A percentile compares a stretch with the other conserved stretches of the same genome.
Conservation (phyloP, 2,329 filamentous ascomycete genomes). For the Clathrospora elynae region DNA sequence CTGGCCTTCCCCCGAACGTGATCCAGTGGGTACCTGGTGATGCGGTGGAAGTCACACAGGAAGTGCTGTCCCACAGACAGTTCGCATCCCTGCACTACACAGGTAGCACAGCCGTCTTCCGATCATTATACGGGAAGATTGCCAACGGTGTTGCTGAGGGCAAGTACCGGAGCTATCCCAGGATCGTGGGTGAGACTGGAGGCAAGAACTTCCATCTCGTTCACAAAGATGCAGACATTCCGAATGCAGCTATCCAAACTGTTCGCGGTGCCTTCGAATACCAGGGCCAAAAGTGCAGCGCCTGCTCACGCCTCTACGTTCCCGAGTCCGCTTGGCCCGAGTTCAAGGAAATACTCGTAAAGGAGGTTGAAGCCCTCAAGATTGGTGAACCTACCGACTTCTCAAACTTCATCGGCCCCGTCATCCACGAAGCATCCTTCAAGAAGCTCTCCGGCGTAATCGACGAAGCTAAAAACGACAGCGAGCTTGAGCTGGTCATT, state of each 20-base stretch:
- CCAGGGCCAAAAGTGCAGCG: conserved; percentile 90
- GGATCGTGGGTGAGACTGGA: conserved; percentile 87
- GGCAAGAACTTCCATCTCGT: conserved; percentile 93
- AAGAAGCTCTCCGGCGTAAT: conserved; percentile 79
- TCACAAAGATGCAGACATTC: conserved; percentile 75
- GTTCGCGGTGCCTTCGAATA: conserved; percentile 88
- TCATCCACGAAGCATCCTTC: conserved; percentile 83
- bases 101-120: conserved; percentile 89
- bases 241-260: conserved; percentile 80
- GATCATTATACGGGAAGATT: conserved; percentile 84
- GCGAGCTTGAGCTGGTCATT: conserved; percentile 71
- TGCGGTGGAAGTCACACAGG: conserved; percentile 79
- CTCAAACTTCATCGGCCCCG: conserved; percentile 82
- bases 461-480: conserved; percentile 77
- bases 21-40: conserved; percentile 94
- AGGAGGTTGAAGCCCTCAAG: conserved; percentile 72
- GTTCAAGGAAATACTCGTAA: conserved; percentile 69
- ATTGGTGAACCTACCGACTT: conserved; percentile 73
- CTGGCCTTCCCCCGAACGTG: conserved; percentile 84
- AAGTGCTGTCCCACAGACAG: conserved; percentile 74
- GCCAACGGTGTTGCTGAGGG: conserved; percentile 79
- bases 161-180: conserved; percentile 82
- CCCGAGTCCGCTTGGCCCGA: conserved; percentile 74
- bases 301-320: conserved; percentile 79
- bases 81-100: conserved; percentile 96